phyloP scores from a whole-genome alignment of 805 yeast species.

The Nakazawaea sp. region DNA sequence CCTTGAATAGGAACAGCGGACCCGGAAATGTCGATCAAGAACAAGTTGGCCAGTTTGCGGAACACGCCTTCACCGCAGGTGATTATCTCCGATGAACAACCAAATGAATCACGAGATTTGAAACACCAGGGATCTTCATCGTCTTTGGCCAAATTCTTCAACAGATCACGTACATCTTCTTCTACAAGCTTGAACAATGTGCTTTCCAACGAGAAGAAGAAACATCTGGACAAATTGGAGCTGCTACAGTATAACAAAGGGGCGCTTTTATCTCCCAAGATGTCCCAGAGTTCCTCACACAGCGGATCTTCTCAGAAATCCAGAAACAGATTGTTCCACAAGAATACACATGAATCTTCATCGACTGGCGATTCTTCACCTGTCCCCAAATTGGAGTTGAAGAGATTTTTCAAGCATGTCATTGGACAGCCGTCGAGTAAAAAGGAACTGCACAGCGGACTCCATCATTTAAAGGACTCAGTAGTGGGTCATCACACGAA shows the following conservation, averaged over 20 bases:
- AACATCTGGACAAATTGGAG: slow-evolving; percentile 2
- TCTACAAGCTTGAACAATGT: slow-evolving; percentile 1
- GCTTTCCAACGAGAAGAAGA: slow-evolving; percentile 4
- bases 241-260: slow-evolving; percentile 3
- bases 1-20: too few species aligned
- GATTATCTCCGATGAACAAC: not conserved
- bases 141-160: slow-evolving; percentile 8
- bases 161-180: slow-evolving; percentile 6
- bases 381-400: slow-evolving; percentile 29
- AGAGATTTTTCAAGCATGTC: slow-evolving; percentile 35
- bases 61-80: slow-evolving; percentile 9
- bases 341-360: slow-evolving; percentile 1
- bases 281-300: slow-evolving; percentile 6
- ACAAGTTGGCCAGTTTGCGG: slow-evolving; percentile 2
- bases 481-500: slow-evolving; percentile 8
- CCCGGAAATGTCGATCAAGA: slow-evolving; percentile 8
- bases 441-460: slow-evolving; percentile 2
- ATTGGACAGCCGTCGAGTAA: slow-evolving; percentile 9
- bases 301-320: slow-evolving; percentile 6
- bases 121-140: slow-evolving; percentile 4
- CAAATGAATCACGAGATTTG: not conserved
- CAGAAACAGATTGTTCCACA: slow-evolving; percentile 6
- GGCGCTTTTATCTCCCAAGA: slow-evolving; percentile 7
- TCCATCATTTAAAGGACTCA: slow-evolving; percentile 16
- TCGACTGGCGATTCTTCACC: too few species aligned